Percentiles rank a stretch among this genome's conserved stretches.
These are phyloP conservation scores for Phytophthora uliginosa DNA, from an alignment of 352 stramenopile genomes.

Conservation along the genomic window DNA sequence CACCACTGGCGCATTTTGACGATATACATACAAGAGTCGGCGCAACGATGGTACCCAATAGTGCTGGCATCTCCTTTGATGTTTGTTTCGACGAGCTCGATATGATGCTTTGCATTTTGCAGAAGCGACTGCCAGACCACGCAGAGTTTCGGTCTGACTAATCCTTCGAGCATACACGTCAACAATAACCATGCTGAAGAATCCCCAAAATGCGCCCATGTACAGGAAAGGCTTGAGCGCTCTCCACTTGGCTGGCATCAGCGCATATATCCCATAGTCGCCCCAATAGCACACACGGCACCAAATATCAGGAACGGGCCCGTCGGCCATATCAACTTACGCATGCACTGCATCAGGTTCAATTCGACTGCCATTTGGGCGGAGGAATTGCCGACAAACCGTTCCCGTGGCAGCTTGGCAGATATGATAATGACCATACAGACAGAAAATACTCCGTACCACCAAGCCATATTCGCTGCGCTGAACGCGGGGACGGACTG, in stretches of 20 bases:
- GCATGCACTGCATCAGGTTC: slow-evolving; percentile 6
- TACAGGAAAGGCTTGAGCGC: slow-evolving; percentile 27
- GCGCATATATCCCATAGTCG: slow-evolving; percentile 3
- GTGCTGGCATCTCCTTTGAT: neutral
- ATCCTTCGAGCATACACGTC: slow-evolving; percentile 21
- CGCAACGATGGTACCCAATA: slow-evolving; percentile 8
- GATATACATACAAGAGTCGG: slow-evolving; percentile 18
- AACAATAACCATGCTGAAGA: slow-evolving; percentile 17
- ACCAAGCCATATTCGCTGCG: slow-evolving; percentile 17
- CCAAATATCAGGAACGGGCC: slow-evolving; percentile 8
- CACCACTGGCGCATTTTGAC: slow-evolving; percentile 10
- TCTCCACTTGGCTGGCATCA: neutral
- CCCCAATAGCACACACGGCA: neutral
- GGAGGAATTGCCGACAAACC: neutral
- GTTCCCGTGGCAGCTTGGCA: slow-evolving; percentile 10
- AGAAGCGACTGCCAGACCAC: neutral
- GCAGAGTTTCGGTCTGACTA: slow-evolving; percentile 22
- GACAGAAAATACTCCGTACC: slow-evolving; percentile 14
- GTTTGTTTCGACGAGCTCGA: neutral
- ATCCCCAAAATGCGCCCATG: slow-evolving; percentile 13
- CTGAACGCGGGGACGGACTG: slow-evolving; percentile 10
- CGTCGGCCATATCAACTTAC: slow-evolving; percentile 3
- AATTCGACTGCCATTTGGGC: neutral
- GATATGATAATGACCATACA: slow-evolving; percentile 20
- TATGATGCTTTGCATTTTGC: neutral